Conservation (phyloP, 805 yeast genomes). For the Kodamaea sagamina region DNA sequence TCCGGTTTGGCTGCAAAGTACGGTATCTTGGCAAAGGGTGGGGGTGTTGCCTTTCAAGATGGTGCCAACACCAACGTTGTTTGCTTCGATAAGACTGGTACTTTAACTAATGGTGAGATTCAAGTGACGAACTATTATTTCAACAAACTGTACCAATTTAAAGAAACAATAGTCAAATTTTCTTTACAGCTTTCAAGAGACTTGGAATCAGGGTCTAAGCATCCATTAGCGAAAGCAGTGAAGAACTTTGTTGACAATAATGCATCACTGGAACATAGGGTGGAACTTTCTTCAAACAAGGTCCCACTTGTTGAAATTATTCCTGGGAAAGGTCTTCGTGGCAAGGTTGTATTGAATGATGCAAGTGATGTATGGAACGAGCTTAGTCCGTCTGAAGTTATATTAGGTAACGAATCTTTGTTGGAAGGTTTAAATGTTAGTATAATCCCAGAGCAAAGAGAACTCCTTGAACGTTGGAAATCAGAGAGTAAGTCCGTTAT, state of each 20-base stretch:
- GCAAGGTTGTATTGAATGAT: constrained; percentile 34
- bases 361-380: constrained; percentile 34
- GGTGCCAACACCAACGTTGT: constrained; percentile 63
- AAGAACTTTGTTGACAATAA: constrained; percentile 34
- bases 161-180: constrained; percentile 16
- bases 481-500: constrained; percentile 63
- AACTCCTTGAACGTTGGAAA: constrained; percentile 55
- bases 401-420: constrained; percentile 63
- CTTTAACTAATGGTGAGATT: constrained; percentile 67
- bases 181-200: constrained; percentile 55
- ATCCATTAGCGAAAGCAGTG: constrained; percentile 67
- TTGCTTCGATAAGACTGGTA: constrained; percentile 81
- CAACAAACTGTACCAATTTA: constrained; percentile 17
- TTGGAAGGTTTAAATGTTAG: constrained; percentile 49
- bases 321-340: constrained; percentile 62
- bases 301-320: constrained; percentile 53
- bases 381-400: constrained; percentile 36
- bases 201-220: constrained; percentile 63
- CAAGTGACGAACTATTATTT: constrained; percentile 53
- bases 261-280: constrained; percentile 25
- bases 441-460: constrained; percentile 36
- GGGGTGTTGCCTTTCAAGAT: constrained; percentile 81
- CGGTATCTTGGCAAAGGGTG: constrained; percentile 77
- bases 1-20: constrained; percentile 75
- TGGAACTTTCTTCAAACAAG: constrained; percentile 31